phyloP scores from a whole-genome alignment of 2,329 filamentous ascomycete genomes.

The Massarina eburnea region DNA sequence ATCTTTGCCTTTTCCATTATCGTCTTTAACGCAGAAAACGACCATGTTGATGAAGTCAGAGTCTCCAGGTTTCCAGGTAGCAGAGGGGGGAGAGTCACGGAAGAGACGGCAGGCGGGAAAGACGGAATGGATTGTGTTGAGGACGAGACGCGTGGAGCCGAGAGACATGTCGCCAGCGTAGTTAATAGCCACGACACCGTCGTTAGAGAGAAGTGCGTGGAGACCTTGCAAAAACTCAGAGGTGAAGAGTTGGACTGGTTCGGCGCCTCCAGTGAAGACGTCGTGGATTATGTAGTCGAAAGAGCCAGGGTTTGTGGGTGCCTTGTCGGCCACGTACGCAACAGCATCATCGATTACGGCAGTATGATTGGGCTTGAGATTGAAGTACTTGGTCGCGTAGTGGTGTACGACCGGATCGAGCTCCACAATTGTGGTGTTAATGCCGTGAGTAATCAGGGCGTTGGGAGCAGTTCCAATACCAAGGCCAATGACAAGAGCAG shows the following conservation, averaged over 20 bases:
- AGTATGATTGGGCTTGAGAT: slow-evolving; percentile 73
- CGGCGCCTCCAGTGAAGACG: slow-evolving; percentile 94
- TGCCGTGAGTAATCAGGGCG: slow-evolving; percentile 81
- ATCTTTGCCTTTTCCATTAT: slow-evolving; percentile 30
- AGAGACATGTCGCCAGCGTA: slow-evolving; percentile 87
- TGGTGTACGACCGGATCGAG: slow-evolving; percentile 88
- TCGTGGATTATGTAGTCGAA: slow-evolving; percentile 97
- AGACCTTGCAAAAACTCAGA: slow-evolving; percentile 77
- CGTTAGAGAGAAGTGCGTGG: slow-evolving; percentile 68
- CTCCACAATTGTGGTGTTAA: slow-evolving; percentile 92
- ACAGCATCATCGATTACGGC: slow-evolving; percentile 83
- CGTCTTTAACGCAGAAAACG: slow-evolving; percentile 80
- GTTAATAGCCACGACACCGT: slow-evolving; percentile 90
- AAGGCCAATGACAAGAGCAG: slow-evolving; percentile 84
- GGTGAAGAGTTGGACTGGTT: slow-evolving; percentile 87
- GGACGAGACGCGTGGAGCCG: slow-evolving; percentile 73
- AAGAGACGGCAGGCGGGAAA: slow-evolving; percentile 93
- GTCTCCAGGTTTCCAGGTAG: slow-evolving; percentile 39
- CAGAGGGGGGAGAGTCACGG: slow-evolving; percentile 68
- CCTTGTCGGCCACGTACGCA: slow-evolving; percentile 60
- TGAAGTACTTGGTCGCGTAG: slow-evolving; percentile 82
- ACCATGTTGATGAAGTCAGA: slow-evolving; percentile 92
- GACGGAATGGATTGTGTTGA: slow-evolving; percentile 77
- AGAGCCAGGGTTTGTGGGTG: slow-evolving; percentile 45
- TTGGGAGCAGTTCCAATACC: slow-evolving; percentile 91